phyloP scores from a whole-genome alignment of 2,329 filamentous ascomycete species.

The Xylaria sp. region DNA sequence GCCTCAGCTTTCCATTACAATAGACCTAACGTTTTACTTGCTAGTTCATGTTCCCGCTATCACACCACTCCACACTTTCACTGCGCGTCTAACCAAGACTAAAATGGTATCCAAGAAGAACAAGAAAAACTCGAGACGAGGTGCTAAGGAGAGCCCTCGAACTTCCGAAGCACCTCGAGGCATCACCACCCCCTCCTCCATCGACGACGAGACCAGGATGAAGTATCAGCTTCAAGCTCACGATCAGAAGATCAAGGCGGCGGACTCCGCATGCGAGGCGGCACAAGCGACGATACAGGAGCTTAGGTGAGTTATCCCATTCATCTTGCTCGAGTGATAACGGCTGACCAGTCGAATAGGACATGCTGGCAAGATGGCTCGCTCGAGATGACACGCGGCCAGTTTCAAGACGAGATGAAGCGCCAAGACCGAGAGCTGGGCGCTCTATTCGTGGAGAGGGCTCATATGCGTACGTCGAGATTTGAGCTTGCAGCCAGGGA shows the following conservation, averaged over 20 bases:
- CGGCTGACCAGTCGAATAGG: background rate
- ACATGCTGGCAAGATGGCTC: slow-evolving; percentile 1
- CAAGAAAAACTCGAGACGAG: slow-evolving; percentile 29
- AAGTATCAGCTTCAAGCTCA: slow-evolving; percentile 1
- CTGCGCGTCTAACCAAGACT: slow-evolving; percentile 32
- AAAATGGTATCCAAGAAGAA: slow-evolving; percentile 31
- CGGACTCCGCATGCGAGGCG: background rate
- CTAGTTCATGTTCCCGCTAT: slow-evolving; percentile 29
- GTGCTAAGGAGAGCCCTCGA: slow-evolving; percentile 27
- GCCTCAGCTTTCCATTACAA: slow-evolving; percentile 29
- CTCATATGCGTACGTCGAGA: background rate
- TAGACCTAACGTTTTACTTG: slow-evolving; percentile 30
- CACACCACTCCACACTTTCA: slow-evolving; percentile 30
- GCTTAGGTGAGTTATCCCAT: slow-evolving; percentile 1
- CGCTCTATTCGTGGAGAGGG: slow-evolving; percentile 1
- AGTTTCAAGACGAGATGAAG: slow-evolving; percentile 1
- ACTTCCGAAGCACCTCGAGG: slow-evolving; percentile 25
- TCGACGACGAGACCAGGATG: background rate
- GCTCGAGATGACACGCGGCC: background rate
- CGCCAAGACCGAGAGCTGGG: background rate
- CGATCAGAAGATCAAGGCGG: background rate
- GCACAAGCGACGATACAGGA: slow-evolving; percentile 1
- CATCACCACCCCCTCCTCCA: slow-evolving; percentile 15
- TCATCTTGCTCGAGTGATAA: background rate
- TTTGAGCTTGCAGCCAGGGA: slow-evolving; percentile 1